Evolutionary conservation across 257 asterid genomes (phyloP), one percentile per base, ranked within the genome.

Genomic region (Solanum chiquidenum): DNA sequence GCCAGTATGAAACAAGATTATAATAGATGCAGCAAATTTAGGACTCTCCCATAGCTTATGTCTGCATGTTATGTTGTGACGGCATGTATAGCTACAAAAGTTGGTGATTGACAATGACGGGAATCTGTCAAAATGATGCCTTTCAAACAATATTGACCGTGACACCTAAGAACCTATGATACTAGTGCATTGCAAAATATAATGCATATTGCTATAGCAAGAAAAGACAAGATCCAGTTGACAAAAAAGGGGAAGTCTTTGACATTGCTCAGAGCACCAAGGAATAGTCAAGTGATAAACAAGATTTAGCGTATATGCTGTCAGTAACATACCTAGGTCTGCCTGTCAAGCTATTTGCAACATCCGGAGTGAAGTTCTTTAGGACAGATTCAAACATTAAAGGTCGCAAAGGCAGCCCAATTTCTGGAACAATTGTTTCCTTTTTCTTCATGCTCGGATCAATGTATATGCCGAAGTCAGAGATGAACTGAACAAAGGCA

Each of bases 401-500:
- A 87, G 98, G 98, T 21, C 93, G 94, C 83, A 94, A 91, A 88
- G 98, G 93, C 86, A 37, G 86, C 89, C 95, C 98, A 90, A 94
- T 90, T 90, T 91, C 94, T 86, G 92, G 83, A 83, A 86, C 73
- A 86, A 38, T 66, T 84, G 86, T 89, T 86, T 90, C 95, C 89
- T 87, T 92, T 89, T 88, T 90, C 92, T 90, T 89, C 89, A 90
- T 77, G 87, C 87, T 92, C 88, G 94, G 86, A 90, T 93, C 92
- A 77, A 86, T 38, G 85, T 88, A 90, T 88, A 90, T 69, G 89
- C 94, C 94, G 87, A 94, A 94, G 86, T 94, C 90, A 89, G 94
- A 91, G 92, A 95, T 92, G 90, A 95, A 94, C 86, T 95, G 95
- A 90, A 91, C 94, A 93, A 95, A 95, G 89, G 98, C 95, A 90